Conservation (phyloP, 148 eudicot species). For the Cornus florida region DNA sequence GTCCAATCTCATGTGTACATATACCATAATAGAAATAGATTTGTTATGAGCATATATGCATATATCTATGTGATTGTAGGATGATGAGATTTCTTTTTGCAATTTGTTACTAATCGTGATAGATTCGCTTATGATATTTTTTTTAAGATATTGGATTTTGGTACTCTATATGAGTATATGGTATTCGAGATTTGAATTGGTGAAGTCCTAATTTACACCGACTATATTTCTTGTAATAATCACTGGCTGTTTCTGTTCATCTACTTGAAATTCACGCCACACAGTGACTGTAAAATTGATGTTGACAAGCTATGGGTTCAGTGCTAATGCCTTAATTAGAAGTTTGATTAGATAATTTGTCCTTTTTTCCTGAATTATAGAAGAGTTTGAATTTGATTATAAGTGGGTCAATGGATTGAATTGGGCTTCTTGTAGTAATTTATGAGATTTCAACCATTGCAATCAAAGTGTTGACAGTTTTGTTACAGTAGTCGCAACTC, state of each 20-base stretch:
- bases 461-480: not conserved
- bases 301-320: not conserved
- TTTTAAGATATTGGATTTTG: not conserved
- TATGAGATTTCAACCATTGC: not conserved
- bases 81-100: not conserved
- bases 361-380: not conserved
- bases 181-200: conserved; percentile 3
- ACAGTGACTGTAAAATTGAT: not conserved
- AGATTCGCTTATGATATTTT: not conserved
- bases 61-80: not conserved
- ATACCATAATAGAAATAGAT: not conserved
- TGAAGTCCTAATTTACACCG: not conserved
- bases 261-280: not conserved
- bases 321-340: not conserved
- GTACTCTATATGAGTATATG: not conserved
- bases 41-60: not conserved
- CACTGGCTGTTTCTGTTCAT: not conserved
- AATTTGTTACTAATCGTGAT: not conserved
- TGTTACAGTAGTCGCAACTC: not conserved
- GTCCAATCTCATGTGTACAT: not conserved
- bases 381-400: not conserved
- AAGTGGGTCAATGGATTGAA: not conserved
- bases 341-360: not conserved
- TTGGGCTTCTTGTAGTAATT: not conserved
- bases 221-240: not conserved